phyloP scores from a whole-genome alignment of 2,329 filamentous ascomycete genomes.

The Penicillium janthinellum region DNA sequence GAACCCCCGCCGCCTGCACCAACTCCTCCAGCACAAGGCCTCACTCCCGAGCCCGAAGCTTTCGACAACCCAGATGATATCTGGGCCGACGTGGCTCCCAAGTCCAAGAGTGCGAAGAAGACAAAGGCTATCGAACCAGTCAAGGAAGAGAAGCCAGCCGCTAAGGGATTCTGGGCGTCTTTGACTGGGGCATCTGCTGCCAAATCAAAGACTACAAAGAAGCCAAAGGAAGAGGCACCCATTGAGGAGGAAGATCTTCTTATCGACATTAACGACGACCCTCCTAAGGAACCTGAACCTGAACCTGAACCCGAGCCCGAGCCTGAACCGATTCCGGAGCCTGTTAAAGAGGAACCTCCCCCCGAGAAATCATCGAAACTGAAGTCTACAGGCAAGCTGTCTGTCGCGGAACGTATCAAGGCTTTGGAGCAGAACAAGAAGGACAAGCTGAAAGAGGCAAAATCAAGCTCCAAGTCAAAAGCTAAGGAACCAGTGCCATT shows the following conservation, averaged over 20 bases:
- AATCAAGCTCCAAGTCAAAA: neutral
- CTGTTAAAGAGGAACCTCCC: constrained; percentile 20
- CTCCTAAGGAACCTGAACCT: constrained; percentile 39
- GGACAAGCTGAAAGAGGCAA: constrained; percentile 36
- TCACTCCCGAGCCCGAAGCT: constrained; percentile 43
- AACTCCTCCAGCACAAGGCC: constrained; percentile 49
- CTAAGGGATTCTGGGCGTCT: constrained; percentile 48
- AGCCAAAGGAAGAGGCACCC: constrained; percentile 23
- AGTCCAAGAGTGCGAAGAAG: constrained; percentile 41
- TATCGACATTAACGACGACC: constrained; percentile 41
- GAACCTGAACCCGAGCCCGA: constrained; percentile 31
- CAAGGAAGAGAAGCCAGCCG: constrained; percentile 43
- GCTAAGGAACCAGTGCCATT: neutral
- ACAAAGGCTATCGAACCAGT: constrained; percentile 22
- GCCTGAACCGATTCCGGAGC: constrained; percentile 34
- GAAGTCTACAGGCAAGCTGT: constrained; percentile 48
- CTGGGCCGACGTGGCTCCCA: constrained; percentile 44
- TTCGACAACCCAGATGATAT: constrained; percentile 38
- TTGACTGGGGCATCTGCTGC: constrained; percentile 43
- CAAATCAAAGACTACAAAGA: constrained; percentile 49
- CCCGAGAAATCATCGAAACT: constrained; percentile 45
- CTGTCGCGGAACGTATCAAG: constrained; percentile 58
- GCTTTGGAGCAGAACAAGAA: constrained; percentile 46
- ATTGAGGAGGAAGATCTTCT: constrained; percentile 34
- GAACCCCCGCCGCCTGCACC: constrained; percentile 52